Conservation (phyloP, 768 basidiomycete genomes). For the Mycena amicta region DNA sequence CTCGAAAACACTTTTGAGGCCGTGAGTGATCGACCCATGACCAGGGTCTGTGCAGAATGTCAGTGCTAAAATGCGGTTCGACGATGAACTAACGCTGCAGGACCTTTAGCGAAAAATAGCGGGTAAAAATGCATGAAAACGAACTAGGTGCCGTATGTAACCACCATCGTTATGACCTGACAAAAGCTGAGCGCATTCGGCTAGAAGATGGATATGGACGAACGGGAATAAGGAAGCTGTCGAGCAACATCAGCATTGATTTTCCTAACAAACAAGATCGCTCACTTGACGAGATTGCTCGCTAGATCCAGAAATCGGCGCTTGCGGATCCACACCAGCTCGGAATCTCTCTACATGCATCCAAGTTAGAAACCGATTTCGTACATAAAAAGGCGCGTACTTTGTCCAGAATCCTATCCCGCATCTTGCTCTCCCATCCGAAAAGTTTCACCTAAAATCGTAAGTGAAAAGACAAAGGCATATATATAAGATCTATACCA, state of each 20-base stretch:
- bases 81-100: neutral
- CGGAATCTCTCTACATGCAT: constrained; percentile 37
- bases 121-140: constrained; percentile 31
- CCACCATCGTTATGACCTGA: constrained; percentile 51
- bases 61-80: neutral
- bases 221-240: neutral
- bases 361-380: neutral
- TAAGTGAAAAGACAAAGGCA: too few relatives aligned
- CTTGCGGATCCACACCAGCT: constrained; percentile 44
- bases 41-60: neutral
- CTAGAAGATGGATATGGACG: neutral
- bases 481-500: too few relatives aligned
- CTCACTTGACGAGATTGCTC: constrained; percentile 40
- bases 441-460: constrained; percentile 48
- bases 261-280: neutral
- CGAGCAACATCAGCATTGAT: neutral
- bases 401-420: constrained; percentile 41
- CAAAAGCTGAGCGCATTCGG: neutral
- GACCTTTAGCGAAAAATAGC: constrained; percentile 44
- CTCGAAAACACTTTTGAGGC: constrained; percentile 26
- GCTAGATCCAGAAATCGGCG: constrained; percentile 40
- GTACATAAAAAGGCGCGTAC: neutral
- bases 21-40: constrained; percentile 9
- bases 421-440: constrained; percentile 48
- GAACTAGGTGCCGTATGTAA: constrained; percentile 44